Conservation (phyloP, 352 stramenopile species). For the Pythium dissimile region DNA sequence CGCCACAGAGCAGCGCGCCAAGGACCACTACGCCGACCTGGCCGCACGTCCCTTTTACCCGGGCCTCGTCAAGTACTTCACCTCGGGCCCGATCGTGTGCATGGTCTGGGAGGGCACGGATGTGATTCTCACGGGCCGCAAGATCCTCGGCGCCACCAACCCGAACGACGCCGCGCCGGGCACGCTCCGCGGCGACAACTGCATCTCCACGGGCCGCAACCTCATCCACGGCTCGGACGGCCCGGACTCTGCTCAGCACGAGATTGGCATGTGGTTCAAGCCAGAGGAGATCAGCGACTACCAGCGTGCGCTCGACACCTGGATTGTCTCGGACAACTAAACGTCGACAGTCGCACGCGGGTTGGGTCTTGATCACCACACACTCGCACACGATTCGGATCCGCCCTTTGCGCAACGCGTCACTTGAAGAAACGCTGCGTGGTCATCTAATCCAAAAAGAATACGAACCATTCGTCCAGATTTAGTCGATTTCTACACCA, state of each 20-base stretch:
- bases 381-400: too few species aligned
- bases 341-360: neutral
- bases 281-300: constrained; percentile 91
- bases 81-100: constrained; percentile 93
- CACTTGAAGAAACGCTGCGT: neutral
- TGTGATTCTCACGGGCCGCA: constrained; percentile 92
- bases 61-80: constrained; percentile 90
- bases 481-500: too few species aligned
- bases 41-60: constrained; percentile 90
- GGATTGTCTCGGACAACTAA: constrained; percentile 90
- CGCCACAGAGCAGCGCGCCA: constrained; percentile 86
- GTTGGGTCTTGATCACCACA: neutral
- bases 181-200: constrained; percentile 94
- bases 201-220: constrained; percentile 90
- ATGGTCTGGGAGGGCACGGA: constrained; percentile 94
- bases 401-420: too few species aligned
- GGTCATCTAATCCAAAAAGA: neutral
- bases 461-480: neutral
- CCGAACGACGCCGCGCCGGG: constrained; percentile 92
- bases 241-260: constrained; percentile 89
- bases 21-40: constrained; percentile 94
- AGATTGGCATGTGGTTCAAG: constrained; percentile 94
- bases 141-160: constrained; percentile 95
- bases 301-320: constrained; percentile 78
- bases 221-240: constrained; percentile 92